Conservation (phyloP, 208 protist genomes). For the Leishmania turanica region DNA sequence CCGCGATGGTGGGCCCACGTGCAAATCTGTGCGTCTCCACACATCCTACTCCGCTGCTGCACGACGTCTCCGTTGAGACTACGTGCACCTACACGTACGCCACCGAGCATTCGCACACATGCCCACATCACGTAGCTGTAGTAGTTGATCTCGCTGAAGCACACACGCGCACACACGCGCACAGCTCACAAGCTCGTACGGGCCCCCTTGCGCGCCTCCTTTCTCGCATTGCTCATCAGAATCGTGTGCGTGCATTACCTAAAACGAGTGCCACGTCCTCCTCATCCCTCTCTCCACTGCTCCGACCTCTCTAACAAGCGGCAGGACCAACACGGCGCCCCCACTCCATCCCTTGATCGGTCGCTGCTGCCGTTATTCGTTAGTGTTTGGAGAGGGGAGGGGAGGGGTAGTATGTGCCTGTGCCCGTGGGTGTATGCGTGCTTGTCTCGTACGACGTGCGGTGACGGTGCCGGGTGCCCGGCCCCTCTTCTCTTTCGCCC, state of each 20-base stretch:
- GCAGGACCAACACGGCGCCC: neutral
- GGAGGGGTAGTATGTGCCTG: neutral
- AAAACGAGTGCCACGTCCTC: neutral
- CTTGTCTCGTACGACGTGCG: constrained; percentile 9
- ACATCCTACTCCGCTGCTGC: neutral
- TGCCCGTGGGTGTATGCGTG: neutral
- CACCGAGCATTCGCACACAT: too few species aligned
- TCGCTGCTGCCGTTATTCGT: neutral
- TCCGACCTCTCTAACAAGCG: neutral
- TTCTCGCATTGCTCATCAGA: neutral
- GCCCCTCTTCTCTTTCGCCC: neutral
- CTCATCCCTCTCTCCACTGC: neutral
- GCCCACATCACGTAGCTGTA: too few species aligned
- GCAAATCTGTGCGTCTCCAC: neutral
- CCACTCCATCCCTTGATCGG: neutral
- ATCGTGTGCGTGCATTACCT: neutral
- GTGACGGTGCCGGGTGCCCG: neutral
- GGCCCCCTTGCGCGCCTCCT: neutral
- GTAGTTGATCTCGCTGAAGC: too few species aligned
- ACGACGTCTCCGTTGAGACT: neutral
- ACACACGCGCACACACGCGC: neutral
- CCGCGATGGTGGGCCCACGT: neutral
- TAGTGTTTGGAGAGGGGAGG: neutral
- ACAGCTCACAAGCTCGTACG: neutral
- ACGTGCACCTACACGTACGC: too few species aligned